Percentiles rank a stretch among this genome's conserved stretches.
Conservation (phyloP, 2,329 filamentous ascomycete genomes). For the Ciborinia camelliae region DNA sequence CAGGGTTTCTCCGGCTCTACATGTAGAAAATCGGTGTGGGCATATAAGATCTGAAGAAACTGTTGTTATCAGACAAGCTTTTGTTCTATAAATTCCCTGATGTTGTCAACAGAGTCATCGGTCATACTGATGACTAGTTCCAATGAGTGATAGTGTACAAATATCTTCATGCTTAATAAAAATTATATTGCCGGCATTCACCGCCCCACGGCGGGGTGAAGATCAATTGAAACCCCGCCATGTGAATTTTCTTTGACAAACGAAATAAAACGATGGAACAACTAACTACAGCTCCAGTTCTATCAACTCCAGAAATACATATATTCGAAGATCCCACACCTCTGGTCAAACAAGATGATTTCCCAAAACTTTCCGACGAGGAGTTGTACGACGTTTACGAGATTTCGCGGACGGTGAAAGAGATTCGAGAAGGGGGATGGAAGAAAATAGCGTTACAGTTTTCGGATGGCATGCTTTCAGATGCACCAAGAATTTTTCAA, state of each 20-base stretch:
- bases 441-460: constrained; percentile 87
- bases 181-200: neutral
- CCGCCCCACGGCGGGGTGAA: neutral
- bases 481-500: constrained; percentile 77
- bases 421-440: constrained; percentile 72
- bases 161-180: neutral
- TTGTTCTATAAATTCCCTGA: neutral
- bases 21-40: neutral
- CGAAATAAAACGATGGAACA: constrained; percentile 16
- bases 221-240: constrained; percentile 16
- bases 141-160: no score
- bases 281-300: constrained; percentile 49
- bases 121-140: neutral
- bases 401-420: constrained; percentile 70
- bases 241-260: constrained; percentile 17
- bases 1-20: neutral
- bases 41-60: neutral
- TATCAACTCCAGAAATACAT: constrained; percentile 62
- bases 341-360: neutral
- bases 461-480: constrained; percentile 84
- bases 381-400: constrained; percentile 79
- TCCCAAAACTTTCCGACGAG: constrained; percentile 48
- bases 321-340: constrained; percentile 51
- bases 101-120: no score
- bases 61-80: neutral